Conservation (phyloP, 331 rosid species). For the Prunus yedoensis region DNA sequence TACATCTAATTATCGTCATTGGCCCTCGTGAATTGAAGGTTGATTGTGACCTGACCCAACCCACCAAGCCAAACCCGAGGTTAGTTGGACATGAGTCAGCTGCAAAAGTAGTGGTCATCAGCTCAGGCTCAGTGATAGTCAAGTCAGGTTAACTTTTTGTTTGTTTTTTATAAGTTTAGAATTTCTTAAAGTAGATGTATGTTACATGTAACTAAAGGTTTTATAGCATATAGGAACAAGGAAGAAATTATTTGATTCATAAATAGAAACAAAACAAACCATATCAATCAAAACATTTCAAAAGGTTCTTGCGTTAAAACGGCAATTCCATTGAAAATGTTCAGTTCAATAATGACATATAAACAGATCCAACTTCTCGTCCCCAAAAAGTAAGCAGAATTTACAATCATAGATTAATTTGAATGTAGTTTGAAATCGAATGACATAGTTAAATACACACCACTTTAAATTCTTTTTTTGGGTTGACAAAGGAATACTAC, state of each 20-base stretch:
- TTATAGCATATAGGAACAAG: too few relatives aligned
- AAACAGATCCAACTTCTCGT: conserved; percentile 21
- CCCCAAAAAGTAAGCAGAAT: conserved; percentile 10
- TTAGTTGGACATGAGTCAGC: too few relatives aligned
- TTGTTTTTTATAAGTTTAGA: neutral
- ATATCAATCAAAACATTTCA: neutral
- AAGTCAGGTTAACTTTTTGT: neutral
- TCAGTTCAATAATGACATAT: neutral
- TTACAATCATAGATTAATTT: conserved; percentile 8
- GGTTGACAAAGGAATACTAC: neutral
- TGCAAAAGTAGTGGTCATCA: too few relatives aligned
- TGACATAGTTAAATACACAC: neutral
- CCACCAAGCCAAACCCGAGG: too few relatives aligned
- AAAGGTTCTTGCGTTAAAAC: neutral
- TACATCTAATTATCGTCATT: neutral
- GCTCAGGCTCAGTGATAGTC: neutral
- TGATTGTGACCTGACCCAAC: neutral
- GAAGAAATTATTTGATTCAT: neutral
- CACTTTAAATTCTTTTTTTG: too few relatives aligned
- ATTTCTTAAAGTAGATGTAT: neutral
- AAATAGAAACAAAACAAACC: neutral
- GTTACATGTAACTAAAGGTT: too few relatives aligned
- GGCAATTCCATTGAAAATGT: conserved; percentile 3
- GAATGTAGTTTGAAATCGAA: conserved; percentile 16
- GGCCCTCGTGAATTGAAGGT: neutral